Evolutionary conservation across 1,284 basidiomycete species (phyloP).

Genomic region (Caloboletus firmus): DNA sequence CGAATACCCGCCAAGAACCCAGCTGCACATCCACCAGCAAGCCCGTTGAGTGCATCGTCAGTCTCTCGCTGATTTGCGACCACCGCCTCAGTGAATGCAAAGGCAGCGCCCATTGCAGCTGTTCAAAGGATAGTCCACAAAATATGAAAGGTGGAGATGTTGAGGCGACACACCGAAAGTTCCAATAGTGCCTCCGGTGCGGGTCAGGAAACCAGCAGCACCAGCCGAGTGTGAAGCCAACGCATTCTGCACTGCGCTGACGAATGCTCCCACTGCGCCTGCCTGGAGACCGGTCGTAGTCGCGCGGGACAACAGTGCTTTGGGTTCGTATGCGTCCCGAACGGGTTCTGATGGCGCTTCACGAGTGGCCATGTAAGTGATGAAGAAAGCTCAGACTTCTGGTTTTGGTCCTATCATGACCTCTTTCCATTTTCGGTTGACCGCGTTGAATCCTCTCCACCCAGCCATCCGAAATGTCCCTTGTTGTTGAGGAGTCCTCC

Average conservation of each 20-base stretch:
- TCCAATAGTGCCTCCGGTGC: conserved; percentile 57
- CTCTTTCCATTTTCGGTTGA: conserved; percentile 28
- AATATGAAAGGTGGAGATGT: conserved; percentile 74
- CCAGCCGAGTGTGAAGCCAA: conserved; percentile 62
- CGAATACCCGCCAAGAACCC: conserved; percentile 88
- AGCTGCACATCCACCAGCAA: conserved; percentile 88
- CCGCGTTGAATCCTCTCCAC: not conserved
- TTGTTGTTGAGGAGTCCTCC: not conserved
- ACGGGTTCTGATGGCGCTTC: conserved; percentile 27
- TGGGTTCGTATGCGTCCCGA: conserved; percentile 50
- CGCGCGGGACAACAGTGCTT: conserved; percentile 59
- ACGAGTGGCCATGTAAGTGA: conserved; percentile 34
- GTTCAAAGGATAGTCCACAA: conserved; percentile 48
- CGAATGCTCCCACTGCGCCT: conserved; percentile 73
- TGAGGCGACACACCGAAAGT: conserved; percentile 83
- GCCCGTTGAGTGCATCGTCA: conserved; percentile 83
- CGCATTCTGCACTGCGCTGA: conserved; percentile 85
- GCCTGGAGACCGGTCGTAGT: conserved; percentile 65
- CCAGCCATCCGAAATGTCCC: conserved; percentile 10
- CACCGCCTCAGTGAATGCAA: conserved; percentile 78
- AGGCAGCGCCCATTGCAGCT: conserved; percentile 93
- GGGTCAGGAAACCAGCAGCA: conserved; percentile 37
- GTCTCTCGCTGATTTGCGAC: conserved; percentile 83
- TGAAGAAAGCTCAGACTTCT: conserved; percentile 2
- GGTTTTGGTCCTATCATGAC: not conserved